phyloP scores from a whole-genome alignment of 371 early-diverging fungal species.

The Apophysomyces trapeziformis region DNA sequence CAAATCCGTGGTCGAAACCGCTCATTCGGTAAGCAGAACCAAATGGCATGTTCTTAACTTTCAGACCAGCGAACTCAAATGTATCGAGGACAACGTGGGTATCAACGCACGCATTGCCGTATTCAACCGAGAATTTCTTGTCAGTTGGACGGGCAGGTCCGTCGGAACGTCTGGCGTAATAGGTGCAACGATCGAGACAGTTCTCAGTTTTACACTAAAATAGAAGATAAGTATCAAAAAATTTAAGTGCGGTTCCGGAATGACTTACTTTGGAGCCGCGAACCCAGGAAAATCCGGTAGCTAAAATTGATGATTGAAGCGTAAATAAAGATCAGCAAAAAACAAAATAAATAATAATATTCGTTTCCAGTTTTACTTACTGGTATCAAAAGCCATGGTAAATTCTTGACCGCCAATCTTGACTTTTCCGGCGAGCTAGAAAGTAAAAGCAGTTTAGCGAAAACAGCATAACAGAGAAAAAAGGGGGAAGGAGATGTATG shows the following conservation, averaged over 20 bases:
- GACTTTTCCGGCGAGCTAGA: conserved; percentile 52
- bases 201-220: conserved; percentile 49
- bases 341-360: not conserved
- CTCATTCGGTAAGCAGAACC: conserved; percentile 54
- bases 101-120: conserved; percentile 41
- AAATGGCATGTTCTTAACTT: conserved; percentile 44
- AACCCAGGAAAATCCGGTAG: conserved; percentile 55
- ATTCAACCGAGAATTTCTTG: conserved; percentile 41
- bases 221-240: conserved; percentile 15
- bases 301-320: conserved; percentile 23
- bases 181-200: conserved; percentile 46
- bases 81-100: conserved; percentile 43
- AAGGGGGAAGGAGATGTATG: not conserved
- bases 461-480: conserved; percentile 5
- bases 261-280: conserved; percentile 48
- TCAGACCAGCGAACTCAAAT: conserved; percentile 34
- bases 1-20: conserved; percentile 41
- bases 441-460: conserved; percentile 6
- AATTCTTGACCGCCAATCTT: conserved; percentile 53
- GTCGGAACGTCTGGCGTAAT: conserved; percentile 40
- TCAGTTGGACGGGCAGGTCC: conserved; percentile 27
- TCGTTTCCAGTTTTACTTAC: conserved; percentile 25
- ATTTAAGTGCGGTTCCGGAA: not conserved
- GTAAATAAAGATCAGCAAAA: conserved; percentile 28
- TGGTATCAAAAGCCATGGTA: conserved; percentile 54